A percentile compares a stretch with the other conserved stretches of the same genome.
Conservation (phyloP, 768 basidiomycete species). For the Termitomyces sp. region DNA sequence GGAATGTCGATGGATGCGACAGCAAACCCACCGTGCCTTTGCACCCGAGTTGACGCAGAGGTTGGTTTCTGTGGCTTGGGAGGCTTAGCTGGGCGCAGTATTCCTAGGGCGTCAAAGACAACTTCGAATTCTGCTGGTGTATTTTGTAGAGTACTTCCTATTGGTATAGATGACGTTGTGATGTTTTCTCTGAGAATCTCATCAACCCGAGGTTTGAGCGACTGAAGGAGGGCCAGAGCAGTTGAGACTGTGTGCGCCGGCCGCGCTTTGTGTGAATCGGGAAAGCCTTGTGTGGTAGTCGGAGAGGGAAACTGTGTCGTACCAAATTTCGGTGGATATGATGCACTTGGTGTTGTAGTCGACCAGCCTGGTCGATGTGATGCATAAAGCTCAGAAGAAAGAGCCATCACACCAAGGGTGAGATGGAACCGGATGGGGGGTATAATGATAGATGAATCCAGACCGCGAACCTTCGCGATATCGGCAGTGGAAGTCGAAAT, state of each 20-base stretch:
- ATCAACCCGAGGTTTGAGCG: conserved; percentile 36
- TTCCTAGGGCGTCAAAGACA: conserved; percentile 41
- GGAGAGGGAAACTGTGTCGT: too few relatives aligned
- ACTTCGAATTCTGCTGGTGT: conserved; percentile 15
- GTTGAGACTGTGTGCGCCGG: conserved; percentile 23
- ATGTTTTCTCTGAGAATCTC: conserved; percentile 27
- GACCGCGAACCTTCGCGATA: conserved; percentile 32
- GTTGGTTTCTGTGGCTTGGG: not conserved
- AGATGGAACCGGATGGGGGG: conserved; percentile 58
- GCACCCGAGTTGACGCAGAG: not conserved
- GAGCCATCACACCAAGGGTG: conserved; percentile 70
- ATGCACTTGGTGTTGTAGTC: not conserved
- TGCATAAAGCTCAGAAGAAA: conserved; percentile 17
- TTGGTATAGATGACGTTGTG: not conserved
- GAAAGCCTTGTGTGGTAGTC: too few relatives aligned
- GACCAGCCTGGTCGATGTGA: not conserved
- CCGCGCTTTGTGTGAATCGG: not conserved
- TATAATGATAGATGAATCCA: conserved; percentile 57
- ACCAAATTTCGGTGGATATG: not conserved
- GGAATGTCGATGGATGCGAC: not conserved
- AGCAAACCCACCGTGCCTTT: not conserved
- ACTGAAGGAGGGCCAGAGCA: conserved; percentile 38
- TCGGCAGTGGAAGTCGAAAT: not conserved
- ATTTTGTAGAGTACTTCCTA: not conserved
- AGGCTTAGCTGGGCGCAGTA: conserved; percentile 27